Evolutionary conservation across 192 early-diverging fungal genomes (phyloP).

Genomic region (Gamsiella multidivaricata): DNA sequence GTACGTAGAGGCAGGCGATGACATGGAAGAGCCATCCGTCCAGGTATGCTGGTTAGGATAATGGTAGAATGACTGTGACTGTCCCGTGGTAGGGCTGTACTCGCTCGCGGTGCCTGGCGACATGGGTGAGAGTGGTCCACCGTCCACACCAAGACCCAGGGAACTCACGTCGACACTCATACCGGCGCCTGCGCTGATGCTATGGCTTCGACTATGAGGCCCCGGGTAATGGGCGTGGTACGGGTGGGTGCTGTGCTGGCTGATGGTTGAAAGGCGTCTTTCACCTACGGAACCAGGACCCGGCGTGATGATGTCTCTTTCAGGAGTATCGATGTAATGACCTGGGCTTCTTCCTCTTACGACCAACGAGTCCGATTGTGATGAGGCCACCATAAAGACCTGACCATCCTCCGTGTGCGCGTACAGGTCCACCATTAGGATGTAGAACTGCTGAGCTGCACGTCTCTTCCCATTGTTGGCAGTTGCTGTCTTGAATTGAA

Average conservation of each 20-base stretch:
- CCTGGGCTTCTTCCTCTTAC: slow-evolving; percentile 91
- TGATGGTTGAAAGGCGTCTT: slow-evolving; percentile 30
- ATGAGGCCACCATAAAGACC: slow-evolving; percentile 65
- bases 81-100: slow-evolving; percentile 16
- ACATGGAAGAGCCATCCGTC: slow-evolving; percentile 39
- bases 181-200: slow-evolving; percentile 47
- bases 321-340: slow-evolving; percentile 78
- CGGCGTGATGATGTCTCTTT: slow-evolving; percentile 10
- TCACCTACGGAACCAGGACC: neutral
- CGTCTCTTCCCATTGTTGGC: slow-evolving; percentile 91
- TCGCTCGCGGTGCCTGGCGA: slow-evolving; percentile 23
- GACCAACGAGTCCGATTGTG: slow-evolving; percentile 78
- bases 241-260: slow-evolving; percentile 29
- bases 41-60: slow-evolving; percentile 17
- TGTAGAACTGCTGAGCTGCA: slow-evolving; percentile 93
- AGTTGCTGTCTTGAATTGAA: slow-evolving; percentile 95
- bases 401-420: slow-evolving; percentile 70
- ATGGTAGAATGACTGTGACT: slow-evolving; percentile 7
- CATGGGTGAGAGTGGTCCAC: slow-evolving; percentile 32
- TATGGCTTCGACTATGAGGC: slow-evolving; percentile 42
- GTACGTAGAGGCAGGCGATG: slow-evolving; percentile 39
- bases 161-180: slow-evolving; percentile 33
- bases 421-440: slow-evolving; percentile 75
- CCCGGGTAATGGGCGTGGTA: slow-evolving; percentile 22
- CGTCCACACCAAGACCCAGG: slow-evolving; percentile 7